Base-by-base conservation (phyloP, 495 filamentous ascomycete species). In the Lasiosphaeria ovina region DNA sequence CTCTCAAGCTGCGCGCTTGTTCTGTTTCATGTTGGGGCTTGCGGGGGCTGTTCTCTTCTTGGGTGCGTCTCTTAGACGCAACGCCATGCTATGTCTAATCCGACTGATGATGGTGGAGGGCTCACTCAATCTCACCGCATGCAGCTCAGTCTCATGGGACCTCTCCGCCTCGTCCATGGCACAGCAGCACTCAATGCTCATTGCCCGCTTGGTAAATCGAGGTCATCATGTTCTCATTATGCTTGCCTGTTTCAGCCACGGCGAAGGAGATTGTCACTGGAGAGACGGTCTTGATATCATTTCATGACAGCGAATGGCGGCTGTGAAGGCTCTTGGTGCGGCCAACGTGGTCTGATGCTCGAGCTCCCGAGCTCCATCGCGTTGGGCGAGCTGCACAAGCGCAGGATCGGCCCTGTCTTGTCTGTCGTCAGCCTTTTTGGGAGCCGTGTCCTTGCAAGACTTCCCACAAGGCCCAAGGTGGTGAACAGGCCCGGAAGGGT, bases 11-110 rank as follows among this genome's bases (percentile, higher is more conserved):
- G 62, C 69, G 71, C 71, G 69, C 71, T 70, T 72, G 65, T 64
- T 71, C 52, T 56, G 71, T 73, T 73, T 72, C 71, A 73, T 49
- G 69, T 71, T 66, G 10, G 47, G 60, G 53, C 42, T 17, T 35
- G 32, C 17, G 57, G 42, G 58, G 52, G 56, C 50, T 54, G 52
- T 57, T 34, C 59, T 55, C 54, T 57, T 56, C 55, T 58, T 59
- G 40, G 33, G 14, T 8, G 66, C 59, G 65, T 65, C 57, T 70
- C 47, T 56, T 57, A 61, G 66, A 59, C 63, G 58, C 66, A 67
- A 61, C 57, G 36, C 52, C 32, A 62, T 24, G 24, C 24, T 2
- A 58, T 59, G 34, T 63, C 50, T 50, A 35, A 57, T 56, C 44
- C 44, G 35, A 16, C 34, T n/a, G 51, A 52, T 16, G 16, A 48